Base-by-base conservation (phyloP, 75 land plant species). In the Ceratopteris richardii region DNA sequence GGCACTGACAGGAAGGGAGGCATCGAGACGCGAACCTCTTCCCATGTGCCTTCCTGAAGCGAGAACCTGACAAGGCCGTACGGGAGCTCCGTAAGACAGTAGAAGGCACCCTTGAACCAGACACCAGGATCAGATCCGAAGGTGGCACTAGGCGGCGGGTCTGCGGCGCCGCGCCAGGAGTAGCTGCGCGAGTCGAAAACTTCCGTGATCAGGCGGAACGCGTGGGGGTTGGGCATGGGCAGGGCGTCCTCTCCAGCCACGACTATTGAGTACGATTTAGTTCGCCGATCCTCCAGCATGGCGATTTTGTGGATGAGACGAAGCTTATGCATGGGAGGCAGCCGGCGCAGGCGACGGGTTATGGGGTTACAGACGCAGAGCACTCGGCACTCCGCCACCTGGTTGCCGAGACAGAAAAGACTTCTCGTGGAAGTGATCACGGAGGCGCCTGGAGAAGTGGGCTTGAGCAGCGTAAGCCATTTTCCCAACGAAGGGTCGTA, bases 331-430 rank as follows among this genome's bases (percentile, higher is more conserved):
- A 72, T 76, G 20, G 29, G 54, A 2, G 76, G 78, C 22, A 68
- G 40, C 16, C 51, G 29, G 22, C 70, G 28, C 17, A 27, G 57
- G 12, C 23, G n/a, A 18, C 33, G 47, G 24, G 69, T 72, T 26
- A 76, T 46, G 2, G 78, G 78, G 36, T 76, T 76, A 60, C 69
- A 76, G 7, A 76, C 58, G 29, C 48, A 71, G 23, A 76, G 59
- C 18, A 47, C 61, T 1, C 68, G 40, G 51, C 71, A 68, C 48
- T 68, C 71, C 20, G 71, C 57, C 18, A 68, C 67, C 27, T 62
- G 71, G 28, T 68, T 75, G 2, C 47, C 62, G 0, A 58, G 60
- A 46, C 77, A 76, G 4, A 76, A 44, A 7, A 76, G 57, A 44
- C 69, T 42, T 0, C 78, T 69, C 29, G 78, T 52, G 1, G 76